phyloP scores from a whole-genome alignment of 495 filamentous ascomycete species.

The Annulohypoxylon maeteangense region DNA sequence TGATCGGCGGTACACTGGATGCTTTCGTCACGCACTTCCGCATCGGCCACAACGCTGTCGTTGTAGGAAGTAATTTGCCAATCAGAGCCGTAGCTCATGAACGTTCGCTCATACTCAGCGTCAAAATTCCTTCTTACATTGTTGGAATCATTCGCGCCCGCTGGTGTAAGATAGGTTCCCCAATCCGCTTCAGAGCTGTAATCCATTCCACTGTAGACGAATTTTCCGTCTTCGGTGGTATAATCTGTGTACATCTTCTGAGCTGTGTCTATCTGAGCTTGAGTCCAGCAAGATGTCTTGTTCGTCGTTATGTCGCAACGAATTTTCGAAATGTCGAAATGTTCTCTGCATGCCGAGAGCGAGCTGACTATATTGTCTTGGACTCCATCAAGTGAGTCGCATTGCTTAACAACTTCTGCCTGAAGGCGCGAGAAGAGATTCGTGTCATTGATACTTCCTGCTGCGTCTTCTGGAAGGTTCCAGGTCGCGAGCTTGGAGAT shows the following conservation, averaged over 20 bases:
- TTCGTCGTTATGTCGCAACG: conserved; percentile 56
- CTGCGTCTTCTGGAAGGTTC: conserved; percentile 52
- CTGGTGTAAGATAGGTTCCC: conserved; percentile 46
- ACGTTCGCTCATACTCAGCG: conserved; percentile 51
- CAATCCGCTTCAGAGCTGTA: conserved; percentile 55
- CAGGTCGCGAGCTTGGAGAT: conserved; percentile 40
- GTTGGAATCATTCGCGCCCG: conserved; percentile 34
- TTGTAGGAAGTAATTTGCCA: conserved; percentile 53
- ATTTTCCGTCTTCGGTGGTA: conserved; percentile 58
- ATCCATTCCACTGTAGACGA: conserved; percentile 63
- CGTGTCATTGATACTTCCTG: conserved; percentile 59
- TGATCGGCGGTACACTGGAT: conserved; percentile 57
- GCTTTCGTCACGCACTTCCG: conserved; percentile 45
- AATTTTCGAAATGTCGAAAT: conserved; percentile 51
- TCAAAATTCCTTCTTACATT: conserved; percentile 49
- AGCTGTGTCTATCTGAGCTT: conserved; percentile 63
- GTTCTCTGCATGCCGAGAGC: conserved; percentile 63
- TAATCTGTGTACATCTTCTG: conserved; percentile 64
- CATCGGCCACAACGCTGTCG: conserved; percentile 48
- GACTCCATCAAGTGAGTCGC: conserved; percentile 69
- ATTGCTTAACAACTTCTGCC: conserved; percentile 69
- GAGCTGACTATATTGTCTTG: conserved; percentile 70
- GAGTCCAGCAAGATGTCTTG: conserved; percentile 60
- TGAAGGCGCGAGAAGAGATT: conserved; percentile 61
- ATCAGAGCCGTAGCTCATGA: conserved; percentile 51